Evolutionary conservation across 129 eudicot species (phyloP), one percentile per base, ranked within the genome.

Genomic region (Ambrosia artemisiifolia): DNA sequence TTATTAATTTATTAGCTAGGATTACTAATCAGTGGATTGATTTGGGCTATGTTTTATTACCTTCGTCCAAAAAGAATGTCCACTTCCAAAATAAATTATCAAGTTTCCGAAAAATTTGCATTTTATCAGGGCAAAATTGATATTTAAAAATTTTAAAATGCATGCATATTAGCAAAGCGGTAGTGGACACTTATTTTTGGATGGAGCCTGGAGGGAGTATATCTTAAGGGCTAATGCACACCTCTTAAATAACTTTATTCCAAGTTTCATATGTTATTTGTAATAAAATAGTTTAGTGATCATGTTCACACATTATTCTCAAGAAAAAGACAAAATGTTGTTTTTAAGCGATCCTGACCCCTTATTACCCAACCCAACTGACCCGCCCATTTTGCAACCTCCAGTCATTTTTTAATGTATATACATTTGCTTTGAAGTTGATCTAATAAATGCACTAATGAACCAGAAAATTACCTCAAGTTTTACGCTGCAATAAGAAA

Each of bases 401-500:
- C 32, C 19, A 17, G 61, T 54, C 61, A 19, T 11, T 17, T 54
- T 14, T 17, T 54, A 54, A 54, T 19, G 19, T 18, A 54, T 54
- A 54, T 56, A 11, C n/a, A 10, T 56, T 60, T 32, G 62, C 62
- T 55, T 32, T 55, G 19, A 55, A 49, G 40, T 60, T 60, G 65
- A 63, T 63, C 68, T 63, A 65, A 79, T 38, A 35, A 47, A 56
- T 51, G 65, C 65, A 50, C 48, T 57, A 51, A 19, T 70, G 72
- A 51, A 32, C 54, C 85, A 92, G 98, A 85, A 63, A 90, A 87
- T 77, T 94, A 94, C 87, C 86, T 84, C 67, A 81, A 77, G 80
- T 94, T 87, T 75, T 87, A 90, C 47, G 48, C 33, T 47, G 95
- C 91, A 13, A 84, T 94, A 69, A 87, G 78, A 79, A 54, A 63